phyloP scores from a whole-genome alignment of 140 eudicot species.

The Anethum foeniculum region DNA sequence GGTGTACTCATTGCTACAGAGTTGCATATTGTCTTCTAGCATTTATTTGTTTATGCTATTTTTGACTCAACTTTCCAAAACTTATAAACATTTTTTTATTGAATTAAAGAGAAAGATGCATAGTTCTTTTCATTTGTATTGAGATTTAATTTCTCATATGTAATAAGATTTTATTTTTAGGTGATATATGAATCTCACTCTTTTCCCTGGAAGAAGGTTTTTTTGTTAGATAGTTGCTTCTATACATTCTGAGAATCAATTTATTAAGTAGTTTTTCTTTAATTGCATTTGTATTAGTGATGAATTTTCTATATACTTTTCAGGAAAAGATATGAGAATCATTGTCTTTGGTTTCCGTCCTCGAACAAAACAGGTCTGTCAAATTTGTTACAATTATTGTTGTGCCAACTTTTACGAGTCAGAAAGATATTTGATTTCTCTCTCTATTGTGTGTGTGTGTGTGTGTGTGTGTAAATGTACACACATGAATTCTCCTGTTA shows the following conservation, averaged over 20 bases:
- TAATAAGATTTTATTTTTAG: neutral
- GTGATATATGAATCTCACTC: neutral
- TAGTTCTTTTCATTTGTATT: neutral
- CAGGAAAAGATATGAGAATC: conserved; percentile 98
- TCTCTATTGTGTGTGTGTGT: too few relatives aligned
- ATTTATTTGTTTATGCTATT: neutral
- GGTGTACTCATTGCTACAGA: neutral
- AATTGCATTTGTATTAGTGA: neutral
- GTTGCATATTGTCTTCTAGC: neutral
- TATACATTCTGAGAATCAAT: neutral
- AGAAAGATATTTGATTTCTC: neutral
- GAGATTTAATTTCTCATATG: neutral
- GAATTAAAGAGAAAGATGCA: neutral
- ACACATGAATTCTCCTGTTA: neutral
- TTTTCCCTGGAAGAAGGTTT: neutral
- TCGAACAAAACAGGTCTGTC: conserved; percentile 78
- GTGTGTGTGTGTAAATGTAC: neutral
- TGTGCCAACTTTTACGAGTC: conserved; percentile 5
- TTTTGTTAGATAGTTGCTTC: neutral
- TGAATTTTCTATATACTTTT: conserved; percentile 18
- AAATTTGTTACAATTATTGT: conserved; percentile 11
- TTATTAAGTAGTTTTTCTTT: neutral
- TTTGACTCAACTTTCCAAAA: neutral
- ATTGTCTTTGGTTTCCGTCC: conserved; percentile 88
- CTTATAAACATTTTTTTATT: neutral